Evolutionary conservation across 2,329 filamentous ascomycete species (phyloP), one percentile per base, ranked within the genome.

Genomic region (Coniella vitis): DNA sequence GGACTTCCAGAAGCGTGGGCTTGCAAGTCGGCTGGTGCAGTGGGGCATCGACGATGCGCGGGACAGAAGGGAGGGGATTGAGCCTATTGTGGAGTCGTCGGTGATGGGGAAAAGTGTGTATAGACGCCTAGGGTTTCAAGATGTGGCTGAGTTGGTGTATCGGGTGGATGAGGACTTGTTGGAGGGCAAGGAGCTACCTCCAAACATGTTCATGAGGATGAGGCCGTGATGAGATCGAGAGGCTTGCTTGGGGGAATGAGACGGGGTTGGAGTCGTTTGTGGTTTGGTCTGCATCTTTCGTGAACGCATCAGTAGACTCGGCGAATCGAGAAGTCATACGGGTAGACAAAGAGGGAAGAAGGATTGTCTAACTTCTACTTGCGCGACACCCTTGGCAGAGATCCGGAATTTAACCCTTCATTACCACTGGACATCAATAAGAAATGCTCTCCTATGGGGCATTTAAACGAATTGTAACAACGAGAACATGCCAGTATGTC

Each of bases 181-280:
- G 41, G 57, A 56, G 4, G 45, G 19, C 1, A 60, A 65, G 19
- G 51, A 59, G 0, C 51, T 59, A 38, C 73, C 73, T 16, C 61
- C 70, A 0, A 75, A 75, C 53, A 36, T 75, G 1, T 75, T 77
- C 35, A 68, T 76, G 64, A 63, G 73, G 2, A 74, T 69, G 4
- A 57, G 60, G n/a, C 3, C 35, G 16, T 17, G 36, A 41, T 19
- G 37, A 14, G 4, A 9, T 21, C 17, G 14, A 7, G 2, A 13
- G n/a, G 7, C n/a, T 7, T 16, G 13, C 4, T 20, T 19, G 17
- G 16, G 17, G 20, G 37, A 20, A 29, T 29, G 25, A 10, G n/a
- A n/a, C n/a, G n/a, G n/a, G n/a, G n/a, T n/a, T n/a, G n/a, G n/a
- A n/a, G n/a, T n/a, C n/a, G n/a, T n/a, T n/a, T n/a, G 25, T 10